phyloP scores from a whole-genome alignment of 2,329 filamentous ascomycete species.

The Gnomoniopsis smithogilvyi region DNA sequence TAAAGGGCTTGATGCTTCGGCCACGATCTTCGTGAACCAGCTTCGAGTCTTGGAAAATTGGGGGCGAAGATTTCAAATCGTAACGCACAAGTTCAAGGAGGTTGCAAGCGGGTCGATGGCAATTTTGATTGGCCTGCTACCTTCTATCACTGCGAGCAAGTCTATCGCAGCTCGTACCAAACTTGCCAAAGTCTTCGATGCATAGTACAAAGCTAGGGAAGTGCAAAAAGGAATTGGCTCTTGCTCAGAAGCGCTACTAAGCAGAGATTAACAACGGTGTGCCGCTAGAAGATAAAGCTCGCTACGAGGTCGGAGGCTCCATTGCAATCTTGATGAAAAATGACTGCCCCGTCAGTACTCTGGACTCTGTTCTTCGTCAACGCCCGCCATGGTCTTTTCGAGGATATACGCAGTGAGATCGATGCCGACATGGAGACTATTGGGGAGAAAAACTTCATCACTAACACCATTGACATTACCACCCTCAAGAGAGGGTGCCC shows the following conservation, averaged over 20 bases:
- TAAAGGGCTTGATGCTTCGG: slow-evolving; percentile 18
- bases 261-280: slow-evolving; percentile 28
- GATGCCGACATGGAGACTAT: slow-evolving; percentile 5
- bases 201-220: slow-evolving; percentile 37
- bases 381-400: slow-evolving; percentile 1
- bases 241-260: slow-evolving; percentile 34
- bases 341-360: slow-evolving; percentile 34
- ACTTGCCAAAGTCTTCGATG: slow-evolving; percentile 31
- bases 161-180: slow-evolving; percentile 29
- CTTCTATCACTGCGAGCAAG: slow-evolving; percentile 29
- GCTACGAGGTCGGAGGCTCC: slow-evolving; percentile 37
- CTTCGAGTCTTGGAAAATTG: too few relatives aligned
- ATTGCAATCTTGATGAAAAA: slow-evolving; percentile 40
- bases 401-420: neutral
- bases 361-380: slow-evolving; percentile 38
- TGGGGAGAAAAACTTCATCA: slow-evolving; percentile 2
- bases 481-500: slow-evolving; percentile 33
- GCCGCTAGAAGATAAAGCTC: slow-evolving; percentile 32
- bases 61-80: too few relatives aligned
- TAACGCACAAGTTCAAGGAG: too few relatives aligned
- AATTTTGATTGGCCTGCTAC: slow-evolving; percentile 24
- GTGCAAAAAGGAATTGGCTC: slow-evolving; percentile 34
- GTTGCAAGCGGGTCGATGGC: slow-evolving; percentile 23
- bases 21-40: slow-evolving; percentile 30
- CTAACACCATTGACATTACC: slow-evolving; percentile 26